phyloP scores from a whole-genome alignment of 2,329 filamentous ascomycete genomes.

The Penicillium sp. region DNA sequence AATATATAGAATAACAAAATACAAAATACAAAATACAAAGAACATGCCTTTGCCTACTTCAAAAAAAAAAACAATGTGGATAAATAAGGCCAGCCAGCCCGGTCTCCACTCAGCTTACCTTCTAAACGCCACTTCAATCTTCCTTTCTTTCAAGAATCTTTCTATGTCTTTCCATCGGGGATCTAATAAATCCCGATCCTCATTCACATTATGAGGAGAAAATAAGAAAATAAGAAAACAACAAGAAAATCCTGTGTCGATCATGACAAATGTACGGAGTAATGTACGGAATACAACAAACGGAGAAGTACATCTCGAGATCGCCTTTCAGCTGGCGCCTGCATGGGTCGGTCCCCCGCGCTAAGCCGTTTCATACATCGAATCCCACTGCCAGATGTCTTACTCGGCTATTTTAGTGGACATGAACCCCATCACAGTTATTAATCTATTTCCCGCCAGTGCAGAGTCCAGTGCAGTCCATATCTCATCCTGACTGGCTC shows the following conservation, averaged over 20 bases:
- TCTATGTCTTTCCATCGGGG: no score
- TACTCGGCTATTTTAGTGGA: constrained; percentile 16
- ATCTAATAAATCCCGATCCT: no score
- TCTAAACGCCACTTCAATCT: not conserved
- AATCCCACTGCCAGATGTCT: constrained; percentile 9
- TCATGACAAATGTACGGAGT: constrained; percentile 1
- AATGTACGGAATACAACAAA: no score
- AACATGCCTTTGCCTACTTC: not conserved
- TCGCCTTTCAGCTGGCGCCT: constrained; percentile 14
- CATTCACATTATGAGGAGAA: no score
- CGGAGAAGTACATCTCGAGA: not conserved
- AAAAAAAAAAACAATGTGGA: no score
- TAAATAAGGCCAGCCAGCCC: constrained; percentile 4
- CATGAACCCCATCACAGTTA: not conserved
- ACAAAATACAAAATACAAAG: not conserved
- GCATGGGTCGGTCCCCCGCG: constrained; percentile 10
- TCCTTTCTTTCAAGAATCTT: not conserved
- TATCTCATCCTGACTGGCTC: not conserved
- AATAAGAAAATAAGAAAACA: no score
- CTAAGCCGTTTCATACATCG: constrained; percentile 8
- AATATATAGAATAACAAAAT: not conserved
- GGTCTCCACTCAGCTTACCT: not conserved
- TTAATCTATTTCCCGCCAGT: not conserved
- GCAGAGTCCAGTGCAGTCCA: not conserved
- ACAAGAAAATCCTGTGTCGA: no score